Conservation (phyloP, 768 basidiomycete genomes). For the Phylloporus sp. region DNA sequence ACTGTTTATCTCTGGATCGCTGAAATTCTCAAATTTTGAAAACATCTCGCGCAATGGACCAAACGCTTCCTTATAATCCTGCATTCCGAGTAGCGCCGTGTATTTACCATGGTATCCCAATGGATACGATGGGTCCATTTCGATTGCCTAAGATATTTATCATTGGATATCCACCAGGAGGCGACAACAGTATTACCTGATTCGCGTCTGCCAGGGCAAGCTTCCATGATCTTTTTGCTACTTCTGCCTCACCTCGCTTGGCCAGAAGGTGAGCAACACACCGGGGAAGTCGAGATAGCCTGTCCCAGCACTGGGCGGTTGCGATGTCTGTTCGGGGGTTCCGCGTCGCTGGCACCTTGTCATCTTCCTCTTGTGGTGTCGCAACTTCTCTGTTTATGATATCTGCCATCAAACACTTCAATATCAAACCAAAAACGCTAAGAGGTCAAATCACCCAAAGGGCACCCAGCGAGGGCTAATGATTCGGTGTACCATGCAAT, state of each 20-base stretch:
- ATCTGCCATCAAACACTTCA: not conserved
- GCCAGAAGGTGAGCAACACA: slow-evolving; percentile 4
- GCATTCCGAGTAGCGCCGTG: not conserved
- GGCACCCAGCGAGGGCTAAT: not conserved
- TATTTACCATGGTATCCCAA: slow-evolving; percentile 4
- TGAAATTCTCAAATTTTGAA: not conserved
- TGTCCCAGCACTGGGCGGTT: not conserved
- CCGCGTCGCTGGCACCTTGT: not conserved
- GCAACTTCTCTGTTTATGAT: not conserved
- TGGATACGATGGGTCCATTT: not conserved
- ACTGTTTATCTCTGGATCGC: not conserved
- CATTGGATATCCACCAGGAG: not conserved
- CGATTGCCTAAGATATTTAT: not conserved
- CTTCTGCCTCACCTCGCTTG: slow-evolving; percentile 5
- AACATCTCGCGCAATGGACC: not conserved
- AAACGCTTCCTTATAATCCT: not conserved
- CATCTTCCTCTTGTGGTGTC: not conserved
- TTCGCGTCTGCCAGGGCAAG: slow-evolving; percentile 6
- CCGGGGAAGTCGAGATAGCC: not conserved
- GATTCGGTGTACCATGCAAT: slow-evolving; percentile 13
- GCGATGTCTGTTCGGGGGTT: not conserved
- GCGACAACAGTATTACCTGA: not conserved
- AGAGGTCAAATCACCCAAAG: slow-evolving; percentile 1
- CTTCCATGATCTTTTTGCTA: not conserved
- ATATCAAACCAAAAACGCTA: not conserved